Evolutionary conservation across 768 basidiomycete species (phyloP), one percentile per base, ranked within the genome.

Genomic region (Clavulina sp.): DNA sequence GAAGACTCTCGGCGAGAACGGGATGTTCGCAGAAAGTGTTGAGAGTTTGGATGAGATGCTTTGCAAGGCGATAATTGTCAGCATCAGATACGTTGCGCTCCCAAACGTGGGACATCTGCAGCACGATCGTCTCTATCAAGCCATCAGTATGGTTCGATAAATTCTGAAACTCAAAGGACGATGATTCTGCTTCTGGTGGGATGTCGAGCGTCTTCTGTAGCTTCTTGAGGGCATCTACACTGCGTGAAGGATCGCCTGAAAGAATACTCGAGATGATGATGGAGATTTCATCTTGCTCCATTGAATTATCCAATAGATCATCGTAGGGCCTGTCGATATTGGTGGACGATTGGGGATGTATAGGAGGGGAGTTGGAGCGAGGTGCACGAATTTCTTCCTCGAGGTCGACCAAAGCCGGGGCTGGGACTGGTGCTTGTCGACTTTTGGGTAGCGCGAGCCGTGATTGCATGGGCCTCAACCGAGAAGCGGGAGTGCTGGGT

Each of bases 11-110:
- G 7, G 89, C 86, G 46, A 99, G 73, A 56, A 85, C 74, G 4
- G 78, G 66, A 62, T 92, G 87, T 60, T 96, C 91, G 60, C 91
- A 93, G 63, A 96, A 89, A 24, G 84, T 84, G 59, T 92, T 91
- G 28, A 96, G 75, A 0, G 92, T 92, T 64, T 96, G 92, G 56
- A 97, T 93, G 50, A 97, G 76, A 64, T 97, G 95, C 65, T 99
- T 99, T 44, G 92, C 88, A 5, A 99, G 71, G 36, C 95, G 77
- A 68, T 95, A 91, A 60, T 88, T 87, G 56, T 84, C 80, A 18
- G 81, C 78, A 13, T 76, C 68, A 23, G 77, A 65, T 34, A 92
- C 68, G 50, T 85, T 78, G 44, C 76, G 75, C 49, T 89, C 85
- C 61, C 96, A 97, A 19, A 89, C 79, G 62, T 88, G 84, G 6